A percentile compares a stretch with the other conserved stretches of the same genome.
Evolutionary conservation across 1,284 basidiomycete genomes (phyloP).

Genomic region (Pascua guehoae): DNA sequence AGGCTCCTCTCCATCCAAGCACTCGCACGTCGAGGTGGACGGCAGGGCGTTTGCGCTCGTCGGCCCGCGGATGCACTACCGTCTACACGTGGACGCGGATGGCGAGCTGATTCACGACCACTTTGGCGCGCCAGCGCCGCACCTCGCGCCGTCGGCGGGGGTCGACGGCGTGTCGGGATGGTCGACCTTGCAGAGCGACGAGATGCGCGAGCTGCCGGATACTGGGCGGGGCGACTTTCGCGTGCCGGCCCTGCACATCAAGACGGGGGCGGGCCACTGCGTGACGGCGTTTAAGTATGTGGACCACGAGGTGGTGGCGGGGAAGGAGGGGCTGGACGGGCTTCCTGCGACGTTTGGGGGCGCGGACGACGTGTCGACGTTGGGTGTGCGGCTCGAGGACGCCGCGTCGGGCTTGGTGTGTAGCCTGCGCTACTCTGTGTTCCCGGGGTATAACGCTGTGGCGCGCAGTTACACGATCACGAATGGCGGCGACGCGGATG

Average conservation of each 20-base stretch:
- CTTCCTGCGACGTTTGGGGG: slow-evolving; percentile 27
- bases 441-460: slow-evolving; percentile 18
- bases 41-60: slow-evolving; percentile 2
- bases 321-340: slow-evolving; percentile 22
- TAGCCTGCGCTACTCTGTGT: slow-evolving; percentile 26
- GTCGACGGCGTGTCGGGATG: not conserved
- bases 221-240: slow-evolving; percentile 32
- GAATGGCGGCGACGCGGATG: slow-evolving; percentile 16
- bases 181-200: not conserved
- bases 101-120: slow-evolving; percentile 31
- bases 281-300: slow-evolving; percentile 23
- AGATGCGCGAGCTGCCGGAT: slow-evolving; percentile 28
- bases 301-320: slow-evolving; percentile 12
- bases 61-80: not conserved
- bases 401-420: slow-evolving; percentile 8
- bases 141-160: not conserved
- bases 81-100: slow-evolving; percentile 8
- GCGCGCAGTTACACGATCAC: slow-evolving; percentile 15
- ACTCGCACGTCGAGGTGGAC: not conserved
- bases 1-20: not conserved
- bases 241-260: slow-evolving; percentile 27
- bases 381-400: slow-evolving; percentile 14
- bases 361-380: slow-evolving; percentile 2
- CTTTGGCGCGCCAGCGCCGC: slow-evolving; percentile 12
- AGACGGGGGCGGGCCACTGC: slow-evolving; percentile 12